Percentiles rank a stretch among this genome's conserved stretches.
Conservation (phyloP, 2,329 filamentous ascomycete species). For the Fusarium sp. region DNA sequence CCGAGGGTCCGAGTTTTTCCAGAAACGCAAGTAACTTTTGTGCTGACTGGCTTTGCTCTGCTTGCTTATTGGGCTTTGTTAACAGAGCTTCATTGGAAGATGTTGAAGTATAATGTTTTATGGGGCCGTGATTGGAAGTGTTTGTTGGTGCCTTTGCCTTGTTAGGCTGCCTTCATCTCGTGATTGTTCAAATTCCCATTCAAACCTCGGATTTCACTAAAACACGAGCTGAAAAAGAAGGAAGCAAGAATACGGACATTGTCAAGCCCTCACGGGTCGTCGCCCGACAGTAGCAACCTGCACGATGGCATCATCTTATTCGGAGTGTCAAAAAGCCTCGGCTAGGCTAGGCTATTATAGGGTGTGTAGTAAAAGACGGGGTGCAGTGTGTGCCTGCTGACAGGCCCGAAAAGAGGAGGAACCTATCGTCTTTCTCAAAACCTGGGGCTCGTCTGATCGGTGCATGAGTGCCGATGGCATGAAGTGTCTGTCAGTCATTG, state of each 20-base stretch:
- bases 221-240: background rate
- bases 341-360: background rate
- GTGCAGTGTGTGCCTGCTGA: background rate
- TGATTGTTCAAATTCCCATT: background rate
- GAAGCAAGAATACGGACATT: background rate
- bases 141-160: background rate
- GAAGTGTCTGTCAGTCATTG: background rate
- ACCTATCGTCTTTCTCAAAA: background rate
- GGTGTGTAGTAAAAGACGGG: background rate
- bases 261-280: background rate
- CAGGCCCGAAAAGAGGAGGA: background rate
- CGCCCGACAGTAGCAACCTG: background rate
- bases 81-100: background rate
- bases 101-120: background rate
- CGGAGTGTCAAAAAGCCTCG: background rate
- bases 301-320: conserved; percentile 10
- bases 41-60: background rate
- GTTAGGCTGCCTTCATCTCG: background rate
- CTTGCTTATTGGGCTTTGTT: background rate
- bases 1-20: background rate
- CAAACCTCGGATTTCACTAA: background rate
- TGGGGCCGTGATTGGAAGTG: background rate
- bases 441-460: background rate
- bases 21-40: background rate
- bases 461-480: background rate